Conservation (phyloP, 2,329 filamentous ascomycete species). For the Alternaria sp. region DNA sequence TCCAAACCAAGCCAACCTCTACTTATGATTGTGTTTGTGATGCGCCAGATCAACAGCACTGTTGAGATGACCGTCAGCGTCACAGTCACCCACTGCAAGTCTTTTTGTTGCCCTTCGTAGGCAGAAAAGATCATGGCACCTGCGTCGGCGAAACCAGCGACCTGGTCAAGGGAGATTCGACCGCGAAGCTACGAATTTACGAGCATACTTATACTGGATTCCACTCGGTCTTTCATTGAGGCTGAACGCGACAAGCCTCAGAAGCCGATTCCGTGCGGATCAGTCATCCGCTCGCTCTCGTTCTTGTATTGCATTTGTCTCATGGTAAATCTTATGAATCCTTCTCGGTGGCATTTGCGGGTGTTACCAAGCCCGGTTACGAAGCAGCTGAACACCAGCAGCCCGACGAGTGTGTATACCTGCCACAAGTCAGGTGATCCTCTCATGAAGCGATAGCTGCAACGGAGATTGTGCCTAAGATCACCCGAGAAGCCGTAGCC, state of each 20-base stretch:
- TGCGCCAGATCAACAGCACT: conserved; percentile 23
- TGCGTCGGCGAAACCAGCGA: not conserved
- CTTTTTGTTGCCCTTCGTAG: conserved; percentile 30
- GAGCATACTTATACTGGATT: not conserved
- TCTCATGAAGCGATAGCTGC: not conserved
- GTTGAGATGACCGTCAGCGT: conserved; percentile 27
- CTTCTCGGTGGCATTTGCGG: not conserved
- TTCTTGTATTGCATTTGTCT: not conserved
- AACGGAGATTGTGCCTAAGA: not conserved
- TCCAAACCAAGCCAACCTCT: conserved; percentile 38
- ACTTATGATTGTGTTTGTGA: conserved; percentile 29
- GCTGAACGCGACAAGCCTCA: not conserved
- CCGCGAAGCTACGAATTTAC: not conserved
- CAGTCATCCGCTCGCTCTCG: not conserved
- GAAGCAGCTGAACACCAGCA: not conserved
- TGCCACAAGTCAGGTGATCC: not conserved
- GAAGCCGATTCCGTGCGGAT: not conserved
- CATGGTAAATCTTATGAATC: not conserved
- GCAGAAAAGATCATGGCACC: conserved; percentile 28
- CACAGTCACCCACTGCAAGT: conserved; percentile 34
- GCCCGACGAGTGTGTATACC: not conserved
- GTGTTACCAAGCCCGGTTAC: not conserved
- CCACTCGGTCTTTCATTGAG: not conserved
- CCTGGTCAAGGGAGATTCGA: not conserved
- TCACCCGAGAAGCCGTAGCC: not conserved